Evolutionary conservation across 352 stramenopile species (phyloP), one percentile per base, ranked within the genome.

Genomic region (Blastocystis sp.): DNA sequence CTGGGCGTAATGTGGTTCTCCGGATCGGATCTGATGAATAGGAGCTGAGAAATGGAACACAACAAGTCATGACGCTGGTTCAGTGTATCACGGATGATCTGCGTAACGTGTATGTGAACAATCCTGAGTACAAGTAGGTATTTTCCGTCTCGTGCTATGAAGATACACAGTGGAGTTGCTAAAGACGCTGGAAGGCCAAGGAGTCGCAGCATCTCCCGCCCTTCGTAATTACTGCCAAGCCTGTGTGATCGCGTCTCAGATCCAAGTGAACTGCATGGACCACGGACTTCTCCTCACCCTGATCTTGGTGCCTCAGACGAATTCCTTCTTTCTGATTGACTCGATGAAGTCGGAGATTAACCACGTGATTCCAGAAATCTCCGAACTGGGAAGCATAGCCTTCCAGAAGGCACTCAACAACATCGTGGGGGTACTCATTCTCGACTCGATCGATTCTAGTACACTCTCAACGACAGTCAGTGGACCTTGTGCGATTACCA

Each of bases 81-180:
- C 50, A 30, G 3, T 7, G 20, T 26, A 53, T 85, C 13, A 85
- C 68, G 30, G 34, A 66, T 34, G 39, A 24, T 50, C 53, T 85
- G 73, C 53, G 34, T 5, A 5, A 5, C 3, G 53, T 66, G 47
- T 85, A 85, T 45, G 18, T 41, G 45, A 37, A 47, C 3, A 69
- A 85, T 47, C 73, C 73, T 18, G 73, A 85, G 34, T 68, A 69
- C 39, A 85, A 68, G 53, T 85, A 41, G 3, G 13, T 37, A 26
- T 39, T 11, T 50, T 18, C 18, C 0, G 66, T 24, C 5, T 18
- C 9, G 7, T 62, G 50, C 18, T 20, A 78, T 45, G 50, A 9
- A 78, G 66, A 53, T 55, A 34, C 26, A 69, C 73, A 13, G 11
- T 50, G 16, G 30, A 54, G n/a, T 11, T 85, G 8, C 26, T 85